Conservation (phyloP, 495 filamentous ascomycete genomes). For the Cryomyces minteri region DNA sequence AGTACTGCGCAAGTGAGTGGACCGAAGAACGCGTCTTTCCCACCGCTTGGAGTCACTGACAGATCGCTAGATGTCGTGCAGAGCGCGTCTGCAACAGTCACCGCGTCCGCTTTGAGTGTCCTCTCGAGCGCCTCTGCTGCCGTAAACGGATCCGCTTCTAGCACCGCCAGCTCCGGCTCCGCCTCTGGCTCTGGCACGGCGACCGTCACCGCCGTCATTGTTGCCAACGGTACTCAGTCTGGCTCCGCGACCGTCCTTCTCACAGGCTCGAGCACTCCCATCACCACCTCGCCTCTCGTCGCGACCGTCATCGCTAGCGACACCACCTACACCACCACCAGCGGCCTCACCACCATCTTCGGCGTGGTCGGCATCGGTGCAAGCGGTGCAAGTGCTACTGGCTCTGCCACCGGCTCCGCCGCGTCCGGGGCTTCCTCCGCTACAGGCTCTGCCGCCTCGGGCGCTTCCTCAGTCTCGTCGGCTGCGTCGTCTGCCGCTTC, state of each 20-base stretch:
- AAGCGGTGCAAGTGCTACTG: slow-evolving; percentile 9
- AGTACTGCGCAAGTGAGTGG: slow-evolving; percentile 20
- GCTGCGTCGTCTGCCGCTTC: not conserved
- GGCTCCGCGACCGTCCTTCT: not conserved
- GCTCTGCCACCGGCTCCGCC: slow-evolving; percentile 4
- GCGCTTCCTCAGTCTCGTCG: not conserved
- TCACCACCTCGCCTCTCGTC: slow-evolving; percentile 15
- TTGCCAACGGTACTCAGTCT: slow-evolving; percentile 1
- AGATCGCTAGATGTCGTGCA: not conserved
- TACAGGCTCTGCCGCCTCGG: not conserved
- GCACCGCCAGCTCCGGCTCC: not conserved
- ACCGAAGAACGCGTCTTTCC: not conserved
- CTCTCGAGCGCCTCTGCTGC: slow-evolving; percentile 9
- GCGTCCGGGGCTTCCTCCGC: slow-evolving; percentile 4
- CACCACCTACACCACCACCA: slow-evolving; percentile 9
- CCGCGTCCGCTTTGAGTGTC: slow-evolving; percentile 6
- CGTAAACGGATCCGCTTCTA: not conserved
- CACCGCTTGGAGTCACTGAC: not conserved
- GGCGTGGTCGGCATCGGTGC: not conserved
- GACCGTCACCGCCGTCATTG: not conserved
- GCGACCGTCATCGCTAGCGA: slow-evolving; percentile 11
- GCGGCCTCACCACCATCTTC: slow-evolving; percentile 17
- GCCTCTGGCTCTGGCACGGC: slow-evolving; percentile 9
- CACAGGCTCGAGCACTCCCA: slow-evolving; percentile 2
- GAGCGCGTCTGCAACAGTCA: not conserved